Evolutionary conservation across 2,329 filamentous ascomycete species (phyloP).

Genomic region (Cladophialophora yegresii): DNA sequence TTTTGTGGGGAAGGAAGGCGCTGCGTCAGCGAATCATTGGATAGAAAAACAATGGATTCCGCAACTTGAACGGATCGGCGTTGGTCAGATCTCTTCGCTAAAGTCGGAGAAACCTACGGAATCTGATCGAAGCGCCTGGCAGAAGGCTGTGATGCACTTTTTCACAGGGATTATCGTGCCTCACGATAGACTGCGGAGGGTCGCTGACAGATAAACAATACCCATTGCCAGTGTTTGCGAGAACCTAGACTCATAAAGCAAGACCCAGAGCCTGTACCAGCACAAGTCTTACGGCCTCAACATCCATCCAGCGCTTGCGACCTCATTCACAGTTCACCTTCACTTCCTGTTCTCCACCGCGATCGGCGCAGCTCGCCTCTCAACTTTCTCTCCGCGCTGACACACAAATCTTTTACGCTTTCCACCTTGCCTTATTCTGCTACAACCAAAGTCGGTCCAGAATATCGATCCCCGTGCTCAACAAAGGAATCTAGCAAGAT

Average conservation of each 20-base stretch:
- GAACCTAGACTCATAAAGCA: slow-evolving; percentile 1
- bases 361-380: slow-evolving; percentile 4
- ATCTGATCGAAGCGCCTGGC: slow-evolving; percentile 3
- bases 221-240: neutral
- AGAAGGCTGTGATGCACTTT: slow-evolving; percentile 1
- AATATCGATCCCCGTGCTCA: neutral
- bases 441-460: neutral
- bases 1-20: neutral
- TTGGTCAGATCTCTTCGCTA: slow-evolving; percentile 3
- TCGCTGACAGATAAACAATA: slow-evolving; percentile 7
- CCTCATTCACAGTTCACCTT: neutral
- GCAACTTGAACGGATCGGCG: neutral
- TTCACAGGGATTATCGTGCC: neutral
- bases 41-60: neutral
- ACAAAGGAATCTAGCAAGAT: slow-evolving; percentile 41
- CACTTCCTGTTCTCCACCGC: neutral
- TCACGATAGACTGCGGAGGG: neutral
- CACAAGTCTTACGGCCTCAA: neutral
- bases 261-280: neutral
- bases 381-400: neutral
- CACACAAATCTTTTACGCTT: slow-evolving; percentile 11
- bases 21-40: neutral
- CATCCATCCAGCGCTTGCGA: neutral
- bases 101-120: neutral
- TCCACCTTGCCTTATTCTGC: neutral